A percentile compares a stretch with the other conserved stretches of the same genome.
phyloP scores from a whole-genome alignment of 805 yeast species.

The Monosporozyma aerobia region DNA sequence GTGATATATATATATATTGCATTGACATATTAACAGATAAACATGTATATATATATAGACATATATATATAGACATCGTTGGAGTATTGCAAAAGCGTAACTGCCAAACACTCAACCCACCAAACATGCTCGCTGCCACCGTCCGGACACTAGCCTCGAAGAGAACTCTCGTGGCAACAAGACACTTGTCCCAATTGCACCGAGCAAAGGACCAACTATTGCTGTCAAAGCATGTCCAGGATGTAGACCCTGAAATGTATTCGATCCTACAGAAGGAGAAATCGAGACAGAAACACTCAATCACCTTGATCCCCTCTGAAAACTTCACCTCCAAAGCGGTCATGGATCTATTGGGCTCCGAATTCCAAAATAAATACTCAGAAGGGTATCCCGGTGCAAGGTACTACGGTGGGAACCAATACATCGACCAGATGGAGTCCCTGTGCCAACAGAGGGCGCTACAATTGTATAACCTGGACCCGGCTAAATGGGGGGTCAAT shows the following conservation, averaged over 20 bases:
- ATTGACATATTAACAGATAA: too few species aligned
- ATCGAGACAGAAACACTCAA: constrained; percentile 81
- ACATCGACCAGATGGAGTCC: constrained; percentile 82
- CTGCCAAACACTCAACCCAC: too few species aligned
- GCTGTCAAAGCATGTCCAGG: constrained; percentile 53
- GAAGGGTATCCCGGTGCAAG: constrained; percentile 98
- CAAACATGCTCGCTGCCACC: too few species aligned
- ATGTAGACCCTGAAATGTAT: constrained; percentile 78
- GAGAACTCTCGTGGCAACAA: too few species aligned
- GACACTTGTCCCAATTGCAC: constrained; percentile 2
- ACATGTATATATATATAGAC: too few species aligned
- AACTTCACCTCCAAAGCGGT: constrained; percentile 94
- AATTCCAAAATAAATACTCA: constrained; percentile 95
- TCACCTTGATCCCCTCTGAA: constrained; percentile 90
- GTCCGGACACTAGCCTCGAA: too few species aligned
- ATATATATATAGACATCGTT: too few species aligned
- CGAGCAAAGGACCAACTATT: constrained; percentile 26
- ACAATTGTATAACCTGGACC: constrained; percentile 65
- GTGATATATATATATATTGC: too few species aligned
- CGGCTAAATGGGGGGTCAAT: constrained; percentile 92
- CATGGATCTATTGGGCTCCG: constrained; percentile 88
- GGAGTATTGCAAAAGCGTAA: too few species aligned
- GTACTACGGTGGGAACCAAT: constrained; percentile 96
- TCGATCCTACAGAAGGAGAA: constrained; percentile 68
- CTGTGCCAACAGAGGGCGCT: constrained; percentile 89